Evolutionary conservation across 495 filamentous ascomycete species (phyloP).

Genomic region (Penicillium canescens): DNA sequence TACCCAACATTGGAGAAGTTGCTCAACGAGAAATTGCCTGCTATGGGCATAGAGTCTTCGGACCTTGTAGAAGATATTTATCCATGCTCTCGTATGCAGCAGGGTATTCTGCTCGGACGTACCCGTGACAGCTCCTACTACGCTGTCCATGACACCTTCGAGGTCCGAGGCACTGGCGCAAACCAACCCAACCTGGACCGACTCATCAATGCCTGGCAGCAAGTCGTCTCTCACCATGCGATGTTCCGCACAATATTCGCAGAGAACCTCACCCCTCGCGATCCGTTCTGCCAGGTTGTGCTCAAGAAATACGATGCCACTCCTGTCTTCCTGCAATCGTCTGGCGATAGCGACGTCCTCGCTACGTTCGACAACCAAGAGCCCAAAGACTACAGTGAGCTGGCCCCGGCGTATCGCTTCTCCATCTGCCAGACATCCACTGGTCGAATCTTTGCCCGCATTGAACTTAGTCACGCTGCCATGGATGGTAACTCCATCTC

Average conservation of each 20-base stretch:
- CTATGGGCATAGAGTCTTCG: conserved; percentile 45
- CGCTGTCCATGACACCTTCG: conserved; percentile 61
- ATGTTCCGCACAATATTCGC: conserved; percentile 55
- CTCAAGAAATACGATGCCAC: conserved; percentile 38
- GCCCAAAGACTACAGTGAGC: conserved; percentile 35
- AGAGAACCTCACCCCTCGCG: conserved; percentile 44
- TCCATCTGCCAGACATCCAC: conserved; percentile 44
- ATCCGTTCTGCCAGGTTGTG: conserved; percentile 52
- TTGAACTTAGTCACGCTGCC: conserved; percentile 59
- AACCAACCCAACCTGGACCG: conserved; percentile 33
- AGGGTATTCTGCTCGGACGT: conserved; percentile 64
- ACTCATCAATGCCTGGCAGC: conserved; percentile 48
- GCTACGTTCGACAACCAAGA: conserved; percentile 33
- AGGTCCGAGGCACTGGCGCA: conserved; percentile 41
- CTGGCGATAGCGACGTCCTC: conserved; percentile 30
- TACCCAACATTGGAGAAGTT: conserved; percentile 57
- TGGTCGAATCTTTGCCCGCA: conserved; percentile 45
- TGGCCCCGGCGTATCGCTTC: conserved; percentile 49
- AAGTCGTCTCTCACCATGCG: conserved; percentile 49
- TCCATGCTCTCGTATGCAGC: conserved; percentile 67
- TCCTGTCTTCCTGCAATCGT: conserved; percentile 37
- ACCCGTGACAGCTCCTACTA: conserved; percentile 58
- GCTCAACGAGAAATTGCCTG: conserved; percentile 40
- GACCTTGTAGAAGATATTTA: conserved; percentile 61
- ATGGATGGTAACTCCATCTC: conserved; percentile 53